A percentile compares a stretch with the other conserved stretches of the same genome.
phyloP scores from a whole-genome alignment of 2,329 filamentous ascomycete species.

The Trichophyton benhamiae region DNA sequence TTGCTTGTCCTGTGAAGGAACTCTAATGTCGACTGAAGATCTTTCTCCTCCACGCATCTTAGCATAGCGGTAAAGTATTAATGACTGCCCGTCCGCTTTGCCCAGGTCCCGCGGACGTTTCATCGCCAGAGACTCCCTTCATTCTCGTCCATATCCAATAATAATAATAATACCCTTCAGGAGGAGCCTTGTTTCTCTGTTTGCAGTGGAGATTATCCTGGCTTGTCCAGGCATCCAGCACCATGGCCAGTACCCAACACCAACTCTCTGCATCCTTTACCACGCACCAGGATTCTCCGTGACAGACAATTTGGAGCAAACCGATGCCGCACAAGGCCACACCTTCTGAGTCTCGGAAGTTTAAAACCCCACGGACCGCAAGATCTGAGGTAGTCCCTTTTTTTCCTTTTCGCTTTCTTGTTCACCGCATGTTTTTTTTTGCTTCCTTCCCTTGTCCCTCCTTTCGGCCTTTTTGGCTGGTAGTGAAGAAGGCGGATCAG shows the following conservation, averaged over 20 bases:
- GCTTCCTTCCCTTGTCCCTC: background rate
- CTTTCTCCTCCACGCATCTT: background rate
- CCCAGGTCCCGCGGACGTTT: background rate
- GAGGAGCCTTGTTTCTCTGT: background rate
- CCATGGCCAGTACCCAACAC: background rate
- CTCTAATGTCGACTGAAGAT: background rate
- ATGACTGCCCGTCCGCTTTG: background rate
- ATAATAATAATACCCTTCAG: background rate
- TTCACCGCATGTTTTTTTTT: background rate
- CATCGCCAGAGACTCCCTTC: background rate
- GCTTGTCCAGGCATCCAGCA: background rate
- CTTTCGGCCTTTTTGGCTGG: background rate
- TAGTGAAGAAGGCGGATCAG: background rate
- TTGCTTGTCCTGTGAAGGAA: background rate
- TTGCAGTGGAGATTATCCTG: background rate
- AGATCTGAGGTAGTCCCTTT: background rate
- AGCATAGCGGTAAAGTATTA: background rate
- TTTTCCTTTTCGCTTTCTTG: background rate
- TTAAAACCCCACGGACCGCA: constrained; percentile 1
- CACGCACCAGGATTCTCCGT: constrained; percentile 2
- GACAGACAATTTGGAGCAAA: background rate
- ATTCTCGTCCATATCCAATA: background rate
- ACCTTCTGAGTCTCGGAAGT: background rate
- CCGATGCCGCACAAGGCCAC: background rate
- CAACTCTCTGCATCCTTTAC: background rate